Evolutionary conservation across 306 rosid genomes (phyloP).

Genomic region (Fagus crenata): DNA sequence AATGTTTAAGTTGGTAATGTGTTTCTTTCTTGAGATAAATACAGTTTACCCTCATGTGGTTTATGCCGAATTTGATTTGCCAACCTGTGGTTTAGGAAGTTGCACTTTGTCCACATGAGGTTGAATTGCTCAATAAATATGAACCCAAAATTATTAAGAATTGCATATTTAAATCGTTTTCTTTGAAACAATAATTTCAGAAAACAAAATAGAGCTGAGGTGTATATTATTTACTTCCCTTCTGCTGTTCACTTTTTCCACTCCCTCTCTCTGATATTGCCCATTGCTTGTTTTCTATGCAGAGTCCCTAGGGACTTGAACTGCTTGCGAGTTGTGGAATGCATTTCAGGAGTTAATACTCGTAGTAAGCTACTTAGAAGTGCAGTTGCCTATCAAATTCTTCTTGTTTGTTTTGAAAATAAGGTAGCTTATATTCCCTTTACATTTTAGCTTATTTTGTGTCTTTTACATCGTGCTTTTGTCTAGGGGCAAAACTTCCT

Average conservation of each 20-base stretch:
- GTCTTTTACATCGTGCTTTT: background rate
- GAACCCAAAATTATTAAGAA: no score
- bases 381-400: constrained; percentile 62
- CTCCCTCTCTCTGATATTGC: constrained; percentile 27
- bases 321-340: constrained; percentile 72
- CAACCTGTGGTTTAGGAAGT: no score
- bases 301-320: constrained; percentile 77
- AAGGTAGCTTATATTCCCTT: constrained; percentile 44
- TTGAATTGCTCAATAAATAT: no score
- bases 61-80: no score
- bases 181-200: no score
- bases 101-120: no score
- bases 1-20: background rate
- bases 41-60: no score
- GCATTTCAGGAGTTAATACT: constrained; percentile 55
- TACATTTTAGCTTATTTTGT: constrained; percentile 26
- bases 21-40: no score
- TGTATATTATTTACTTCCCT: constrained; percentile 23
- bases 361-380: constrained; percentile 74
- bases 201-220: background rate
- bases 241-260: constrained; percentile 15
- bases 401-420: constrained; percentile 53
- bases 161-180: no score
- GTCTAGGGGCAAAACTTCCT: background rate
- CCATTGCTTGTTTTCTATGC: constrained; percentile 23